phyloP scores from a whole-genome alignment of 1,284 basidiomycete species.

The Tremellales sp. region DNA sequence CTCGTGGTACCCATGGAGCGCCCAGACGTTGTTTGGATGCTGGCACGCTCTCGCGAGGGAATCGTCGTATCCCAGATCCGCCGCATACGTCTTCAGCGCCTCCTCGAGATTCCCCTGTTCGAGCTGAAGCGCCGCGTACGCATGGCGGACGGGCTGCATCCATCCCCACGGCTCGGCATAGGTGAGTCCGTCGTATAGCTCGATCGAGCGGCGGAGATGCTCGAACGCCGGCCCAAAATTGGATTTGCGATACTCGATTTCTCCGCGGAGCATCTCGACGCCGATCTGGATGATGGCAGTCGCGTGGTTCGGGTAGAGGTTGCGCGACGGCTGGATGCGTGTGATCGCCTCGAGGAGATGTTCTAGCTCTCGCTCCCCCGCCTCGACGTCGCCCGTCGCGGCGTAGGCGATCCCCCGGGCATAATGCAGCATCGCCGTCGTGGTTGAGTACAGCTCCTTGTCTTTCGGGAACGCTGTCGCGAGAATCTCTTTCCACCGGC shows the following conservation, averaged over 20 bases:
- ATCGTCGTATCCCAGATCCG: constrained; percentile 35
- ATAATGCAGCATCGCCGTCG: constrained; percentile 33
- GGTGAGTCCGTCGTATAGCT: constrained; percentile 28
- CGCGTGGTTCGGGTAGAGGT: constrained; percentile 36
- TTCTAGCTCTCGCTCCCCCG: constrained; percentile 19
- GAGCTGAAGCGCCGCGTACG: constrained; percentile 39
- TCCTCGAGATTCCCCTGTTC: constrained; percentile 36
- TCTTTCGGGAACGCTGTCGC: constrained; percentile 22
- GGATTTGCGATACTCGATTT: constrained; percentile 37
- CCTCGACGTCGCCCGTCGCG: constrained; percentile 18
- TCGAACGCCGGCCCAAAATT: constrained; percentile 31
- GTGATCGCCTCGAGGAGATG: constrained; percentile 19
- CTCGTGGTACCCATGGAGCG: constrained; percentile 42
- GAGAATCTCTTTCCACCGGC: constrained; percentile 39
- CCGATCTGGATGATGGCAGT: constrained; percentile 31
- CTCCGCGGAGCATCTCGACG: constrained; percentile 38
- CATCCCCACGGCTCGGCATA: constrained; percentile 46
- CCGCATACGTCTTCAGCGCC: constrained; percentile 32
- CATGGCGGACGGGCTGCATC: constrained; percentile 43
- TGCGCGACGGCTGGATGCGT: constrained; percentile 17
- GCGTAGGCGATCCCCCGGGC: constrained; percentile 34
- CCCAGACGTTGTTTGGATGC: constrained; percentile 47
- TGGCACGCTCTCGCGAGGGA: constrained; percentile 32
- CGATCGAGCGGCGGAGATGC: constrained; percentile 30
- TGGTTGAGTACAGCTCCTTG: constrained; percentile 27